Conservation (phyloP, 2,329 filamentous ascomycete species). For the Diaporthe citriasiana region DNA sequence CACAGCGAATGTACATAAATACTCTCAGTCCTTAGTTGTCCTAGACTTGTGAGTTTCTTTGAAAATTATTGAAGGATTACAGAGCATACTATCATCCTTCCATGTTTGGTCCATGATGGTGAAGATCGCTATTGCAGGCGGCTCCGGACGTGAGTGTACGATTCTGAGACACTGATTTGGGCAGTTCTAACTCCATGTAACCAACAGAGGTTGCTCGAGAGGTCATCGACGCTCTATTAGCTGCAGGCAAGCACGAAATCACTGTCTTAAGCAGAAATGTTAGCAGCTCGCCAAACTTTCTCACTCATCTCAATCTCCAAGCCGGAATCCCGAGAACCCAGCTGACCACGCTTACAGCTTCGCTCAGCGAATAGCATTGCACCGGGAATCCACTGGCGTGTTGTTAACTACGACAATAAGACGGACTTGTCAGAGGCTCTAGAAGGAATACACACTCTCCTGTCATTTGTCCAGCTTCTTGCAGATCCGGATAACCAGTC, state of each 20-base stretch:
- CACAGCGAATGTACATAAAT: neutral
- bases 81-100: no score
- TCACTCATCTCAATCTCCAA: neutral
- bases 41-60: neutral
- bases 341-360: neutral
- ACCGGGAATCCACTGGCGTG: constrained; percentile 55
- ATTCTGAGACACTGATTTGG: no score
- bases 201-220: constrained; percentile 39
- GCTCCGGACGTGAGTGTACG: constrained; percentile 33
- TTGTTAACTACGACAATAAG: constrained; percentile 61
- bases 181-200: neutral
- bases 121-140: constrained; percentile 42
- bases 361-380: constrained; percentile 12
- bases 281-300: neutral
- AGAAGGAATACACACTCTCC: constrained; percentile 63
- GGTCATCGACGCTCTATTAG: constrained; percentile 37
- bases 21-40: neutral
- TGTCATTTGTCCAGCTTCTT: constrained; percentile 63
- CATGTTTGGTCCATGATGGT: constrained; percentile 34
- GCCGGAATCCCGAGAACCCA: neutral
- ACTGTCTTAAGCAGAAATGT: constrained; percentile 38
- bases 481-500: constrained; percentile 52
- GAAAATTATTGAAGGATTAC: neutral
- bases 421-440: constrained; percentile 55
- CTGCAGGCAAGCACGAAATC: constrained; percentile 37